Percentiles rank a stretch among this genome's conserved stretches.
Evolutionary conservation across 2,329 filamentous ascomycete genomes (phyloP).

Genomic region (Cercospora berteroae): DNA sequence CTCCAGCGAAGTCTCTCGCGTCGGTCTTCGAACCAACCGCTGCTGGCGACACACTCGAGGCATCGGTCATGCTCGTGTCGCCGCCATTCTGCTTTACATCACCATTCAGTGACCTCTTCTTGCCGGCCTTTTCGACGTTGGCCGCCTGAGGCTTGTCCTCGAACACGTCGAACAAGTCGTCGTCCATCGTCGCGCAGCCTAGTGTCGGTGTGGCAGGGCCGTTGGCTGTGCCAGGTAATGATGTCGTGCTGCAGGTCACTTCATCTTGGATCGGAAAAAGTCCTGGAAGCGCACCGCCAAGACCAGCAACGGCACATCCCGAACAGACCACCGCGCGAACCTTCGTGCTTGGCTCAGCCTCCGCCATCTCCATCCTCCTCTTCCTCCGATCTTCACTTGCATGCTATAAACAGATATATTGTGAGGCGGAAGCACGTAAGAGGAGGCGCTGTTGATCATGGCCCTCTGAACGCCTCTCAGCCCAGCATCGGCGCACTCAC

Average conservation of each 20-base stretch:
- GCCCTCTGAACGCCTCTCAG: slow-evolving; percentile 10
- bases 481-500: slow-evolving; percentile 4
- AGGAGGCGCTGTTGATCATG: not conserved
- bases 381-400: not conserved
- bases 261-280: not conserved
- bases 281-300: not conserved
- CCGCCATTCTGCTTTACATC: slow-evolving; percentile 59
- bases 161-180: slow-evolving; percentile 39
- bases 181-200: slow-evolving; percentile 19
- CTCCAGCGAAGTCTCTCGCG: slow-evolving; percentile 5
- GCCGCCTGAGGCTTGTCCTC: slow-evolving; percentile 31
- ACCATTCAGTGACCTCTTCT: slow-evolving; percentile 84
- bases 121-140: slow-evolving; percentile 49
- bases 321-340: not conserved
- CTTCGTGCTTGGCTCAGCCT: slow-evolving; percentile 2
- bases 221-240: not conserved
- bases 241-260: not conserved
- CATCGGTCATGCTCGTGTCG: slow-evolving; percentile 50
- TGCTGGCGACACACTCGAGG: slow-evolving; percentile 21
- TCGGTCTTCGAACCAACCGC: not conserved
- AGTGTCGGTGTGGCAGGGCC: not conserved
- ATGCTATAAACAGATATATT: slow-evolving; percentile 7
- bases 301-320: not conserved
- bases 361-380: not conserved
- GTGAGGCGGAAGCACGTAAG: slow-evolving; percentile 9